Percentiles rank a stretch among this genome's conserved stretches.
Conservation (phyloP, 179 eudicot species). For the Drosera spatulata region DNA sequence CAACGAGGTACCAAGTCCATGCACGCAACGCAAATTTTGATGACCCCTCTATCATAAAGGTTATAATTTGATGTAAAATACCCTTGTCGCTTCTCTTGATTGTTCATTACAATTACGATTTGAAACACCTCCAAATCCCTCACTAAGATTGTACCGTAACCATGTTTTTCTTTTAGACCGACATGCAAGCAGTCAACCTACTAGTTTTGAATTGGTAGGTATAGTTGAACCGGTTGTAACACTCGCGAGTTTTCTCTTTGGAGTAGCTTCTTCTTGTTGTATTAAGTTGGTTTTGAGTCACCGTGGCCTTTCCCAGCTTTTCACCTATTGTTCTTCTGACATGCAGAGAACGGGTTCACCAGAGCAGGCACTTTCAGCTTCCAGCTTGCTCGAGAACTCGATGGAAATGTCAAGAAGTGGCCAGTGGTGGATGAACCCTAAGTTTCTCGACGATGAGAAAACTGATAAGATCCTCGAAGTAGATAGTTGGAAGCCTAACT, state of each 20-base stretch:
- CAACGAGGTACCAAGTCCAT: slow-evolving; percentile 15
- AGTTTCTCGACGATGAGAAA: slow-evolving; percentile 24
- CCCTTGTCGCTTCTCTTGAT: not conserved
- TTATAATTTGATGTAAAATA: slow-evolving; percentile 5
- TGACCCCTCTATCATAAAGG: slow-evolving; percentile 39
- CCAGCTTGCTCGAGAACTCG: slow-evolving; percentile 69
- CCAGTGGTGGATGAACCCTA: too few species aligned
- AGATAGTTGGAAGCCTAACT: slow-evolving; percentile 73
- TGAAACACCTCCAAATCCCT: not conserved
- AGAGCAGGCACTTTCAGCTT: slow-evolving; percentile 13
- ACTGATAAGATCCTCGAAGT: slow-evolving; percentile 75
- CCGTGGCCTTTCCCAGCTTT: too few species aligned
- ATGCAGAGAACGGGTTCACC: slow-evolving; percentile 38
- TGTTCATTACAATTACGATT: too few species aligned
- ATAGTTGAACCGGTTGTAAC: too few species aligned
- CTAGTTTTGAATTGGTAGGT: not conserved
- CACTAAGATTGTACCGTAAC: not conserved
- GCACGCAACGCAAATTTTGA: slow-evolving; percentile 19
- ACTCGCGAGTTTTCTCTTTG: too few species aligned
- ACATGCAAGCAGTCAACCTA: too few species aligned
- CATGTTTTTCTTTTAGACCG: too few species aligned
- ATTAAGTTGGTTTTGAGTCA: too few species aligned
- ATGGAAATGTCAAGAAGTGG: slow-evolving; percentile 41
- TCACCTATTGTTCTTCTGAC: not conserved
- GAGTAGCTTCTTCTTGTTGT: too few species aligned